Percentiles rank a stretch among this genome's conserved stretches.
These are phyloP conservation scores for Alternaria gansuensis DNA, from an alignment of 2,329 filamentous ascomycete species.

Conservation along the genomic window DNA sequence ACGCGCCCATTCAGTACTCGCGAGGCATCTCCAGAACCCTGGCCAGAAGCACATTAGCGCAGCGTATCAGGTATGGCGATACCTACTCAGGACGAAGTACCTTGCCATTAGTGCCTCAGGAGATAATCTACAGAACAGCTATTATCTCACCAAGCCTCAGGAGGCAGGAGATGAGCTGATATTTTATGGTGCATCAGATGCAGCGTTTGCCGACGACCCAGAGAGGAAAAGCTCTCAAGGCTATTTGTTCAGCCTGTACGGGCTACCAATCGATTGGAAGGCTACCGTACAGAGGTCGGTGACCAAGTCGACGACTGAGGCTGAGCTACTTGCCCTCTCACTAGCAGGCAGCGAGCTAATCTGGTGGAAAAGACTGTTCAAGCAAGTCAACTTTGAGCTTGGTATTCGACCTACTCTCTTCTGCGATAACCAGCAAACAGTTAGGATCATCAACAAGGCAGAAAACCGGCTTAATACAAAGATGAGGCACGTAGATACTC, in stretches of 20 bases:
- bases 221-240: constrained; percentile 29
- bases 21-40: constrained; percentile 26
- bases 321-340: constrained; percentile 25
- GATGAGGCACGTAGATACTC: constrained; percentile 25
- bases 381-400: constrained; percentile 20
- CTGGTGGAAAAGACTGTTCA: constrained; percentile 26
- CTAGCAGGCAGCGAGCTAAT: constrained; percentile 12
- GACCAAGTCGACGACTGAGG: constrained; percentile 17
- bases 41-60: constrained; percentile 14
- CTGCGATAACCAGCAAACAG: constrained; percentile 25
- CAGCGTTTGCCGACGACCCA: constrained; percentile 29
- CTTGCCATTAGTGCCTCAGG: constrained; percentile 4
- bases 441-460: constrained; percentile 5
- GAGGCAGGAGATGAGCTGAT: constrained; percentile 4
- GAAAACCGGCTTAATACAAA: constrained; percentile 16
- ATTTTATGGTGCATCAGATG: constrained; percentile 32
- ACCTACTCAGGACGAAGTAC: constrained; percentile 14
- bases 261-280: constrained; percentile 1
- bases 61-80: constrained; percentile 2
- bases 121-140: not conserved
- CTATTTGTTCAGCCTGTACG: constrained; percentile 34
- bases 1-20: constrained; percentile 16
- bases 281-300: too few species aligned
- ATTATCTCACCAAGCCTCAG: constrained; percentile 3
- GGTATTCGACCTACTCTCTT: constrained; percentile 5